A percentile compares a stretch with the other conserved stretches of the same genome.
phyloP scores from a whole-genome alignment of 176 grass and related monocot genomes.

The Avena sativa region DNA sequence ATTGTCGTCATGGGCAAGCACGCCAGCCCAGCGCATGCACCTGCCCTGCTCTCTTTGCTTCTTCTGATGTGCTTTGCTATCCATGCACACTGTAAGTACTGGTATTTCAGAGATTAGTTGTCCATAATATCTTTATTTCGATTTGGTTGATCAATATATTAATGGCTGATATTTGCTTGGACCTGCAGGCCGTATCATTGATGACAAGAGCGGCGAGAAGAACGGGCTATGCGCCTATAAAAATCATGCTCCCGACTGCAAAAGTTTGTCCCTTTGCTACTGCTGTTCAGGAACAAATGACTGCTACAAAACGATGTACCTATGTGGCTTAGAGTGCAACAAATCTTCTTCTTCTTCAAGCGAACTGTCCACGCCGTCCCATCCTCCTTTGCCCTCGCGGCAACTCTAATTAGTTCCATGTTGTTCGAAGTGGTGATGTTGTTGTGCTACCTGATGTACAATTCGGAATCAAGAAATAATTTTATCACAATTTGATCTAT shows the following conservation, averaged over 20 bases:
- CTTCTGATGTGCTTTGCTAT: slow-evolving; percentile 23
- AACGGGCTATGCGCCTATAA: not conserved
- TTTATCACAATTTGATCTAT: not conserved
- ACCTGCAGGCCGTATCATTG: not conserved
- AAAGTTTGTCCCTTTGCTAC: not conserved
- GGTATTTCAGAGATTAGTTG: not conserved
- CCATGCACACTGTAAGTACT: slow-evolving; percentile 16
- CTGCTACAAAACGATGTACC: not conserved
- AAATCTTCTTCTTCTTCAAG: not conserved
- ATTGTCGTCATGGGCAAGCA: not conserved
- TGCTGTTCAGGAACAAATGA: not conserved
- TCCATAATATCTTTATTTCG: not conserved
- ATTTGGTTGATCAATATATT: not conserved
- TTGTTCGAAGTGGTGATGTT: not conserved
- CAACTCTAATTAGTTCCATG: not conserved
- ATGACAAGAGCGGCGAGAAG: not conserved
- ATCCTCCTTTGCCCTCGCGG: not conserved
- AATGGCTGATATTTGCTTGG: not conserved
- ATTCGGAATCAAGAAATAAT: not conserved
- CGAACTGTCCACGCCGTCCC: not conserved
- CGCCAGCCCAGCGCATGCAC: not conserved
- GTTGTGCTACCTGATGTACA: not conserved
- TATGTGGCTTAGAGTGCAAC: not conserved
- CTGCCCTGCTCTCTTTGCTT: not conserved
- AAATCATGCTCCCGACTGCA: not conserved